Evolutionary conservation across 2,329 filamentous ascomycete genomes (phyloP).

Genomic region (Huntiella savannae): DNA sequence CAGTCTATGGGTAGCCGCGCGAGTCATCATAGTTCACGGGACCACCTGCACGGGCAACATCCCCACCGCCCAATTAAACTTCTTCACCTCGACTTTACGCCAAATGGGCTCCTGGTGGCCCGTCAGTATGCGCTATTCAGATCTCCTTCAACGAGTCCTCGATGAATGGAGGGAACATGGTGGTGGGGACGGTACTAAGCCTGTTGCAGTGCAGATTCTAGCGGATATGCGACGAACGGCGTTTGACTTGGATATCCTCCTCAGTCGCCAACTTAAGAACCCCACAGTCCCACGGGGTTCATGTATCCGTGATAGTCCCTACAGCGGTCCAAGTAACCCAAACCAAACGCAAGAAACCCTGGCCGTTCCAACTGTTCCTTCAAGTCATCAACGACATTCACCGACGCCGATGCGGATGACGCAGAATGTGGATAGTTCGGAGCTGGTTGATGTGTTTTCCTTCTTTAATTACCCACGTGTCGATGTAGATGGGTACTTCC

Average conservation of each 20-base stretch:
- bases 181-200: slow-evolving; percentile 53
- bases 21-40: slow-evolving; percentile 72
- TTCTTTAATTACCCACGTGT: slow-evolving; percentile 79
- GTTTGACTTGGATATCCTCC: slow-evolving; percentile 77
- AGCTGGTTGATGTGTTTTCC: slow-evolving; percentile 83
- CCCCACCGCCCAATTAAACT: slow-evolving; percentile 50
- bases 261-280: slow-evolving; percentile 51
- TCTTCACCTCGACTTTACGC: slow-evolving; percentile 64
- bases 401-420: background rate
- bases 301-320: background rate
- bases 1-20: slow-evolving; percentile 77
- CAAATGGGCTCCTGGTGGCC: slow-evolving; percentile 74
- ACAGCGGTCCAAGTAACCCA: slow-evolving; percentile 9
- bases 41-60: slow-evolving; percentile 75
- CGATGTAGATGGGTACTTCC: slow-evolving; percentile 10
- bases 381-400: background rate
- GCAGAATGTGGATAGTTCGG: slow-evolving; percentile 37
- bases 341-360: no score
- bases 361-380: slow-evolving; percentile 18
- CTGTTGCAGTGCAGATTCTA: slow-evolving; percentile 68
- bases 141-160: slow-evolving; percentile 61
- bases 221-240: slow-evolving; percentile 84
- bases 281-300: background rate
- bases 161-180: slow-evolving; percentile 73
- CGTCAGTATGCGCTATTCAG: slow-evolving; percentile 65